Percentiles rank a stretch among this genome's conserved stretches.
phyloP scores from a whole-genome alignment of 192 early-diverging fungal genomes.

The Umbelopsis ramanniana region DNA sequence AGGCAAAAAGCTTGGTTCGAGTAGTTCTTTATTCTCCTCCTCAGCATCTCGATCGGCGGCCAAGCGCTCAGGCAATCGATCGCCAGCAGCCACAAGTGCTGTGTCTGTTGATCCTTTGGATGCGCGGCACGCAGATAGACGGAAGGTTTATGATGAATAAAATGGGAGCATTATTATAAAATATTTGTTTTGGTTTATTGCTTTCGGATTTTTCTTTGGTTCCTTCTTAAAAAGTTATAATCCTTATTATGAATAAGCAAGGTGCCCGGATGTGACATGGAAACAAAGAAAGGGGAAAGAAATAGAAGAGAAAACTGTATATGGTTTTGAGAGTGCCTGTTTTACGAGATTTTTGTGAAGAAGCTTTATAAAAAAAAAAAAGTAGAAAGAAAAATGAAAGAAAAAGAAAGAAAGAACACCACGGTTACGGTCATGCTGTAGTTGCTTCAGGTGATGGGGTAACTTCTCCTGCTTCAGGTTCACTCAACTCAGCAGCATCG shows the following conservation, averaged over 20 bases:
- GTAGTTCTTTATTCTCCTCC: background rate
- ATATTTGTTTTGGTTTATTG: conserved; percentile 16
- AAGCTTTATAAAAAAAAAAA: background rate
- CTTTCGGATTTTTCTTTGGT: conserved; percentile 8
- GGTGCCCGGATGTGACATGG: conserved; percentile 3
- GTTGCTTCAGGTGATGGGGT: conserved; percentile 20
- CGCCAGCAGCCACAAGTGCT: background rate
- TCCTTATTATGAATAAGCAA: conserved; percentile 2
- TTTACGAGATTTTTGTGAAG: background rate
- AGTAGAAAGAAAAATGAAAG: background rate
- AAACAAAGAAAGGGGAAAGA: background rate
- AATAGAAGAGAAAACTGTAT: conserved; percentile 5
- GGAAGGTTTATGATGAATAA: conserved; percentile 21
- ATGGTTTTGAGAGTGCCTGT: background rate
- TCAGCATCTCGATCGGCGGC: background rate
- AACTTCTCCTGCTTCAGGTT: conserved; percentile 20
- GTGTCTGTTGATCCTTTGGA: conserved; percentile 33
- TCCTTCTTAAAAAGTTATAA: background rate
- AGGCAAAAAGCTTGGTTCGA: background rate
- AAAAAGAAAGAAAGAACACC: background rate
- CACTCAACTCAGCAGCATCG: background rate
- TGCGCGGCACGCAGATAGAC: conserved; percentile 37
- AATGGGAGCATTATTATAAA: background rate
- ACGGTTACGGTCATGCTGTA: background rate
- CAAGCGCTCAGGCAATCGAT: background rate